Conservation (phyloP, 805 yeast species). For the Barnettozyma wickerhamii region DNA sequence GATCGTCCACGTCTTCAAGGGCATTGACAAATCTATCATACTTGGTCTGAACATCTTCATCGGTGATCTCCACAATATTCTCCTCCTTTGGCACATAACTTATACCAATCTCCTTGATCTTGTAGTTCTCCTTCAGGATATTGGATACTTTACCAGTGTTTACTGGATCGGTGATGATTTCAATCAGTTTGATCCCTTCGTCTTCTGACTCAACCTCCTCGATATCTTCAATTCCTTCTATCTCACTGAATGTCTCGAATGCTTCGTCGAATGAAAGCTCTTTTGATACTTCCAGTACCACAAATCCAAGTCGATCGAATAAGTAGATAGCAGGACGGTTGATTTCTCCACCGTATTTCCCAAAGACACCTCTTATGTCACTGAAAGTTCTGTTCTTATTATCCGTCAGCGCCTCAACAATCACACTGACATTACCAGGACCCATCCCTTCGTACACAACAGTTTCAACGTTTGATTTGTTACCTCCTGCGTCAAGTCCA, state of each 20-base stretch:
- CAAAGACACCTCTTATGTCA: slow-evolving; percentile 67
- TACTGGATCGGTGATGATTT: slow-evolving; percentile 59
- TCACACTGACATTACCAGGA: slow-evolving; percentile 85
- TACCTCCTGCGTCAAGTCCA: slow-evolving; percentile 52
- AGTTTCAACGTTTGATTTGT: slow-evolving; percentile 42
- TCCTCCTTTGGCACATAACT: slow-evolving; percentile 64
- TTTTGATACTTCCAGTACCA: slow-evolving; percentile 42
- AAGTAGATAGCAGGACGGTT: slow-evolving; percentile 68
- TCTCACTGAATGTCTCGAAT: slow-evolving; percentile 70
- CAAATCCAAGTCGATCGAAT: slow-evolving; percentile 75
- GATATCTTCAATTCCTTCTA: slow-evolving; percentile 72
- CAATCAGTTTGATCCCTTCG: slow-evolving; percentile 29
- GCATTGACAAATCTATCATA: slow-evolving; percentile 53
- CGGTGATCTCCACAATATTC: slow-evolving; percentile 47
- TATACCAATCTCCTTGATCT: slow-evolving; percentile 67
- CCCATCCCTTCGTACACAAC: slow-evolving; percentile 86
- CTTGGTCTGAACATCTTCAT: slow-evolving; percentile 46
- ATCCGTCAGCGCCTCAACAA: slow-evolving; percentile 85
- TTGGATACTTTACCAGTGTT: slow-evolving; percentile 61
- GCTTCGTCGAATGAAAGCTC: slow-evolving; percentile 51
- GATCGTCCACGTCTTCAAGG: slow-evolving; percentile 80
- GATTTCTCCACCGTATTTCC: slow-evolving; percentile 62
- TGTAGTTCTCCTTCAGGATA: slow-evolving; percentile 45
- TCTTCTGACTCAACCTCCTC: slow-evolving; percentile 38
- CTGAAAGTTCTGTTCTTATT: slow-evolving; percentile 81